Conservation (phyloP, 75 land plant genomes). For the Selaginella moellendorffii region DNA sequence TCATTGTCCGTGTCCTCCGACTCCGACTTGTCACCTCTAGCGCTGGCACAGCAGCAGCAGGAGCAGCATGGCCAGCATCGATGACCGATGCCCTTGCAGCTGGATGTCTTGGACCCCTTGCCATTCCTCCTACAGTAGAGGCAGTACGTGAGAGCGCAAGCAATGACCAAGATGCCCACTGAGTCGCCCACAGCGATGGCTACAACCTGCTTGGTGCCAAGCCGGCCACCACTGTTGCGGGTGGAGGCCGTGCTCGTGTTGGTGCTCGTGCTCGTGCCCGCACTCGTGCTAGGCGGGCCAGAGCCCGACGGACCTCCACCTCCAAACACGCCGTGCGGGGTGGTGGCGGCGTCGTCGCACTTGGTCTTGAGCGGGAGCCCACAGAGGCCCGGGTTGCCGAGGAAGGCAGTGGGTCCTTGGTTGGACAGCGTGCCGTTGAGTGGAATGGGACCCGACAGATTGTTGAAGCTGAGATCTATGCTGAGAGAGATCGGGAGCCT, state of each 20-base stretch:
- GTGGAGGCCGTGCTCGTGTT: too few relatives aligned
- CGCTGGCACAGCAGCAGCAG: conserved; percentile 3
- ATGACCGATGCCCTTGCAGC: too few relatives aligned
- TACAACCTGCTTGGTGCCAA: conserved; percentile 35
- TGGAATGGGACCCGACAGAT: not conserved
- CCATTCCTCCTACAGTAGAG: conserved; percentile 18
- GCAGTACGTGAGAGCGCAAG: conserved; percentile 16
- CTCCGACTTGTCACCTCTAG: conserved; percentile 3
- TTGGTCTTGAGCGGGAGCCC: conserved; percentile 44
- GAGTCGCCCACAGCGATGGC: conserved; percentile 45
- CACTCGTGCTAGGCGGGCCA: too few relatives aligned
- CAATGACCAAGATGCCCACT: conserved; percentile 17
- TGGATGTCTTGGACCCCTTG: conserved; percentile 18
- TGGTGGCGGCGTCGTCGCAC: not conserved
- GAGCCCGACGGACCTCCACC: too few relatives aligned
- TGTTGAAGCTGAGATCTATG: conserved; percentile 3
- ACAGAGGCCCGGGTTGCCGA: conserved; percentile 61
- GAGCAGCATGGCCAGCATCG: too few relatives aligned
- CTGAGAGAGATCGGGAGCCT: conserved; percentile 11
- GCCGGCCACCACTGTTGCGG: conserved; percentile 8
- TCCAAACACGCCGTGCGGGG: too few relatives aligned
- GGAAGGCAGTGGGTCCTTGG: conserved; percentile 58
- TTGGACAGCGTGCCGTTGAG: conserved; percentile 4
- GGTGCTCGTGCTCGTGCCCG: too few relatives aligned
- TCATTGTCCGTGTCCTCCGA: not conserved